These are phyloP conservation scores for Botrytis tulipae DNA, from an alignment of 2,329 filamentous ascomycete genomes.

Conservation along the genomic window DNA sequence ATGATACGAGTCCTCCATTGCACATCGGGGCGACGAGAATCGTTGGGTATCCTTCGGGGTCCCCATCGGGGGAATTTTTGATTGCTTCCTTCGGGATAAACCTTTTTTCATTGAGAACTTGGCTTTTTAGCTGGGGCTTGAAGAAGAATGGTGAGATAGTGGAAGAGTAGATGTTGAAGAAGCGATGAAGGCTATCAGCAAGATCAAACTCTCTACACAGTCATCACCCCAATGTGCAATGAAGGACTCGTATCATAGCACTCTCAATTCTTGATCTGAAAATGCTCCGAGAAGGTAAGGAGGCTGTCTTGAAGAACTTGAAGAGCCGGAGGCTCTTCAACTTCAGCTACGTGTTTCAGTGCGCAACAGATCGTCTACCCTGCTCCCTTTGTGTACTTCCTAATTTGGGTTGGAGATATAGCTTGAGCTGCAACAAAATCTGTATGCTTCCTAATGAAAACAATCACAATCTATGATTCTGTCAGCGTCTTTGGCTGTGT, in stretches of 20 bases:
- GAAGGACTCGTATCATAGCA: background rate
- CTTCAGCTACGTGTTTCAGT: too few species aligned
- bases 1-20: conserved; percentile 52
- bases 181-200: background rate
- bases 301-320: background rate
- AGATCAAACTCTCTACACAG: background rate
- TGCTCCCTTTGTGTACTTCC: too few species aligned
- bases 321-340: background rate
- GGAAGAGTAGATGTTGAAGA: background rate
- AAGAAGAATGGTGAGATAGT: conserved; percentile 34
- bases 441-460: too few species aligned
- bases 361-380: too few species aligned
- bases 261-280: background rate
- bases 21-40: conserved; percentile 53
- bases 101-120: conserved; percentile 41
- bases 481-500: too few species aligned
- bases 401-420: too few species aligned
- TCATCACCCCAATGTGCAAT: background rate
- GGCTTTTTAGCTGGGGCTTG: conserved; percentile 38
- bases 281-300: background rate
- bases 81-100: conserved; percentile 29
- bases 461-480: too few species aligned
- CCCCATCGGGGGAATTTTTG: conserved; percentile 41
- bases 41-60: conserved; percentile 40
- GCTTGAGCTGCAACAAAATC: too few species aligned